These are phyloP conservation scores for Silybum marianum DNA, from an alignment of 129 eudicot genomes.

Conservation along the genomic window DNA sequence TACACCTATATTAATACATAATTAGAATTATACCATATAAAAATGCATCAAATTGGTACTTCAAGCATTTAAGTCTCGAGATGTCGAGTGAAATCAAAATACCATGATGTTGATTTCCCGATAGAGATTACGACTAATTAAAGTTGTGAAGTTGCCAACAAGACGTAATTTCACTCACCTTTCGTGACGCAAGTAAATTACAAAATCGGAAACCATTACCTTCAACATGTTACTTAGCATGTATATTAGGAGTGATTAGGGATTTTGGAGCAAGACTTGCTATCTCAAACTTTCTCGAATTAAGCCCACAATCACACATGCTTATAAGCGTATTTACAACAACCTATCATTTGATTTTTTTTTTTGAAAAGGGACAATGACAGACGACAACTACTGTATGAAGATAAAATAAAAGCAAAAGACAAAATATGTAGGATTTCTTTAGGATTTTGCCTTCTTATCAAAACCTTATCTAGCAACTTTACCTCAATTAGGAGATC, in stretches of 20 bases:
- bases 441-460: neutral
- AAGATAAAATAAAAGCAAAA: constrained; percentile 8
- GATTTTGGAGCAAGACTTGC: constrained; percentile 2
- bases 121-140: neutral
- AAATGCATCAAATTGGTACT: neutral
- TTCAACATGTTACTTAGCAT: constrained; percentile 9
- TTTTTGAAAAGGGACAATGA: neutral
- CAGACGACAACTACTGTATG: constrained; percentile 16
- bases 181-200: constrained; percentile 16
- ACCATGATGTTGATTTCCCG: neutral
- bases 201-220: neutral
- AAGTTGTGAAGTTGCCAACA: constrained; percentile 10
- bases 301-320: constrained; percentile 35
- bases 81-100: neutral
- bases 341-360: neutral
- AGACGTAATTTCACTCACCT: constrained; percentile 9
- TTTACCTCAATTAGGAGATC: constrained; percentile 23
- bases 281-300: constrained; percentile 29
- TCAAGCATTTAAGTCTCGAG: neutral
- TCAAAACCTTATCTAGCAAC: constrained; percentile 20
- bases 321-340: constrained; percentile 24
- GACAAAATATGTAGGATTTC: constrained; percentile 10
- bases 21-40: neutral
- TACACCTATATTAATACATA: neutral
- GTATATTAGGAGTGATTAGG: neutral